Base-by-base conservation (phyloP, 257 asterid species). In the Prunella vulgaris region DNA sequence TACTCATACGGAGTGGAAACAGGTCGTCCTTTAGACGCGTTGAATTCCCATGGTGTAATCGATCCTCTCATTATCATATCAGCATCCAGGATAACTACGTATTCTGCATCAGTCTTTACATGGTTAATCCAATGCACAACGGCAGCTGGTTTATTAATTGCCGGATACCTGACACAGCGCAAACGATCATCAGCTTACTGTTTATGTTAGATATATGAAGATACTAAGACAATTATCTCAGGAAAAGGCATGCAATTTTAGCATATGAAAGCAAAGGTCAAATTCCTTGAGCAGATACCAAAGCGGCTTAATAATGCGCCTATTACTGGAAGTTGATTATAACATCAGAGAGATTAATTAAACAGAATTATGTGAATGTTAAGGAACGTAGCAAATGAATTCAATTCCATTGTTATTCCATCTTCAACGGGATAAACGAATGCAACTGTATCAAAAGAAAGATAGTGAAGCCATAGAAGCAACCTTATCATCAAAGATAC, bases 1-100 rank as follows among this genome's bases (percentile, higher is more conserved):
- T 87, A 91, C 99, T 90, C 97, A 65, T 89, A 89, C 60, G 98
- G 99, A 75, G 99, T 89, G 61, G 97, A 88, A 76, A 92, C 98
- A 3, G 99, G 97, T 40, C 80, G 80, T 49, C 95, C 81, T 57
- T 79, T 85, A 13, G 76, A 86, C n/a, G 97, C 97, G 14, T 88
- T 86, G 84, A 89, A 94, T 60, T 94, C 99, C 97, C 95, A 91
- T 1, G 99, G 99, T 48, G 96, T 88, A 54, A 94, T 86, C 70
- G 97, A 87, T 81, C 90, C 96, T 80, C 88, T 84, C 96, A 94
- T 87, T 73, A 91, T 88, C 97, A 94, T 94, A 69, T 94, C 98
- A 37, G 98, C 95, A 54, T 91, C 97, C 20, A 94, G 80, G 66
- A 94, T 91, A 35, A 94, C 93, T 44, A 94, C 77, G 78, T 83